Conservation (phyloP, 177 flowering plant species). For the Vitis hybrid region DNA sequence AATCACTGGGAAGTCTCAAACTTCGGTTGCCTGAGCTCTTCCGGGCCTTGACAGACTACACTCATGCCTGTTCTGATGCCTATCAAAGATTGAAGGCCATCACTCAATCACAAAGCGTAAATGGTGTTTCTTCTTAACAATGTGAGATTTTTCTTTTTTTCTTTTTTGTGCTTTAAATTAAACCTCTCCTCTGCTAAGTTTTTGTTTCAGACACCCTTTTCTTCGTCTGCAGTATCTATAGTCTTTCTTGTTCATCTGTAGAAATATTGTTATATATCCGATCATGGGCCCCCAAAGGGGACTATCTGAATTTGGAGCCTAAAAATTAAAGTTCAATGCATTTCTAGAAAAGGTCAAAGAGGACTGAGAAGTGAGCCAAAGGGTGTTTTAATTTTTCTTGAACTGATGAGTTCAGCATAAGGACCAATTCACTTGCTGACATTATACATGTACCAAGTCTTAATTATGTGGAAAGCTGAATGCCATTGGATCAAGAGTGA, state of each 20-base stretch:
- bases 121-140: slow-evolving; percentile 18
- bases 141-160: not conserved
- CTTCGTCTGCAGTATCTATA: not conserved
- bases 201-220: not conserved
- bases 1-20: slow-evolving; percentile 69
- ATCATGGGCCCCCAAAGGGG: not conserved
- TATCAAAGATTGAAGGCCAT: slow-evolving; percentile 56
- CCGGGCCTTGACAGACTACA: slow-evolving; percentile 65
- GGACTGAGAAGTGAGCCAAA: too few relatives aligned
- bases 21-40: slow-evolving; percentile 84
- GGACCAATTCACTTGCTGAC: too few relatives aligned
- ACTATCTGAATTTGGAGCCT: too few relatives aligned
- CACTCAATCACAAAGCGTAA: slow-evolving; percentile 23
- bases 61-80: slow-evolving; percentile 54
- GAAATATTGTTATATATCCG: not conserved
- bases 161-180: not conserved
- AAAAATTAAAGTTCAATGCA: too few relatives aligned
- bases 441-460: too few relatives aligned
- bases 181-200: not conserved
- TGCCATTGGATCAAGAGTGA: too few relatives aligned
- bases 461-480: too few relatives aligned
- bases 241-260: not conserved
- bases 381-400: too few relatives aligned
- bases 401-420: too few relatives aligned
- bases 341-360: too few relatives aligned